Evolutionary conservation across 2,329 filamentous ascomycete species (phyloP).

Genomic region (Gnomoniopsis sp.): DNA sequence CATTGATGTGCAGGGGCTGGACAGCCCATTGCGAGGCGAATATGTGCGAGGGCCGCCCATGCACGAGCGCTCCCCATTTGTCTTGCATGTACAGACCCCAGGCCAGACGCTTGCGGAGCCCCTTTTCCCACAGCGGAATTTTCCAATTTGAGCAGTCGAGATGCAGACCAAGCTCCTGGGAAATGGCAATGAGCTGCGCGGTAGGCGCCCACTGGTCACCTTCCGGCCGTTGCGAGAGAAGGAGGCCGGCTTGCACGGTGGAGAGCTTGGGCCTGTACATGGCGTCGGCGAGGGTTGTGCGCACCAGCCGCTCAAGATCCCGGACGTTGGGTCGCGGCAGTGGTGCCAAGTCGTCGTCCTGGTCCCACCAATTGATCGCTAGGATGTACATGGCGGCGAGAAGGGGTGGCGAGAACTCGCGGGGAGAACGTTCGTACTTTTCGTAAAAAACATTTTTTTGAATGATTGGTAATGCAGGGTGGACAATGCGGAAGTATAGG

Average conservation of each 20-base stretch:
- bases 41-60: slow-evolving; percentile 79
- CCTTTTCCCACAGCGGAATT: slow-evolving; percentile 61
- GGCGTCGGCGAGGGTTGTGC: slow-evolving; percentile 42
- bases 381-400: slow-evolving; percentile 60
- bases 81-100: slow-evolving; percentile 67
- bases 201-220: slow-evolving; percentile 47
- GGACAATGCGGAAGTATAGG: slow-evolving; percentile 63
- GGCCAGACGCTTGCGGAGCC: slow-evolving; percentile 56
- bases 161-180: slow-evolving; percentile 57
- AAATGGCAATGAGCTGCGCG: slow-evolving; percentile 53
- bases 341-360: slow-evolving; percentile 49
- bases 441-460: slow-evolving; percentile 61
- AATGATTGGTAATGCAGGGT: slow-evolving; percentile 55
- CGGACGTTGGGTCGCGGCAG: slow-evolving; percentile 38
- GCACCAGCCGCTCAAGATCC: slow-evolving; percentile 32
- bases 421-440: slow-evolving; percentile 55
- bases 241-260: slow-evolving; percentile 51
- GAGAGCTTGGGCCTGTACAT: slow-evolving; percentile 52
- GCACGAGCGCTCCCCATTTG: slow-evolving; percentile 77
- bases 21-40: slow-evolving; percentile 74
- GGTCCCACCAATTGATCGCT: slow-evolving; percentile 60
- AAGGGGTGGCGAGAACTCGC: slow-evolving; percentile 56
- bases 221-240: slow-evolving; percentile 47
- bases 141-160: slow-evolving; percentile 61
- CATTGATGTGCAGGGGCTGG: slow-evolving; percentile 56